Evolutionary conservation across 768 basidiomycete species (phyloP), one percentile per base, ranked within the genome.

Genomic region (Leccinellum luteum): DNA sequence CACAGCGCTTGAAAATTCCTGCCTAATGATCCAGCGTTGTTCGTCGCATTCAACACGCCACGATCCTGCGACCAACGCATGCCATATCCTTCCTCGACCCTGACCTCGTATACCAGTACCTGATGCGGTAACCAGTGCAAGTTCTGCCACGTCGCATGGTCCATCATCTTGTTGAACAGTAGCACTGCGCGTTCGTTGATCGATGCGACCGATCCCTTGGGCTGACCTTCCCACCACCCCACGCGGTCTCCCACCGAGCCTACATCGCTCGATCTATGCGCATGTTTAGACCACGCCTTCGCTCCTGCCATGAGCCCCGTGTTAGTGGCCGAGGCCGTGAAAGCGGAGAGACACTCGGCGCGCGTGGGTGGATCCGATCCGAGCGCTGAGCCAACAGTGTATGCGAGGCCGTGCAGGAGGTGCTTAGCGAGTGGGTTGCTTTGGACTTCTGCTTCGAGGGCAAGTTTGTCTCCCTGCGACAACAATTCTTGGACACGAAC

Each of bases 211-310:
- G 85, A 76, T 4, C 85, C 86, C 32, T 77, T 77, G 4, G 85
- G 78, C 12, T 64, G 68, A 1, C 63, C 72, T 1, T 84, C 84
- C 85, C 85, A 86, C 84, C 84, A 85, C 5, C 85, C 83, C 10
- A 63, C 60, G 41, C 66, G 9, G 48, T 62, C 35, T 21, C 41
- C 31, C 52, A 14, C 48, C 2, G 47, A 19, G 6, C 48, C 31
- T 4, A 21, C 44, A 34, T 60, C 59, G 2, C 63, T 27, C 25
- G 85, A 86, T 25, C 86, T 74, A 59, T 85, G 85, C 1, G 79
- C 78, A 60, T 87, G 86, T 60, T 87, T 87, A 3, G 83, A 78
- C 85, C 85, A 87, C 6, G 86, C 85, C 27, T 84, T 79, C 2
- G 84, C 81, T 14, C 86, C 86, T 3, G 81, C 79, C 2, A 76